phyloP scores from a whole-genome alignment of 73 alveolate genomes.

The Uronychia binucleata region DNA sequence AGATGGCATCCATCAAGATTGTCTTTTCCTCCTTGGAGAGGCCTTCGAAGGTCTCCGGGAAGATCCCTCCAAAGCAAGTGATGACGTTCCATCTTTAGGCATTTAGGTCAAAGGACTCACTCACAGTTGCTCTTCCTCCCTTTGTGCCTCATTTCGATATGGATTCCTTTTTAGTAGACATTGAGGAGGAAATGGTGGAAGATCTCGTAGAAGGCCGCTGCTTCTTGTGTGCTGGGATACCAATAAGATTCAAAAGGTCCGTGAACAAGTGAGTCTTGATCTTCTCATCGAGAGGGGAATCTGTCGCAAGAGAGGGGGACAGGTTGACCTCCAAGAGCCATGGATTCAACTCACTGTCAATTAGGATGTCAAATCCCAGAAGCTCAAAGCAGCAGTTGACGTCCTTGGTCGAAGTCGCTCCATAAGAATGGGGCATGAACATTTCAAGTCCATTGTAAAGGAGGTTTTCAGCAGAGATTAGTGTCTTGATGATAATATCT shows the following conservation, averaged over 20 bases:
- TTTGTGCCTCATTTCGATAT: neutral
- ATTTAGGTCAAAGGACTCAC: neutral
- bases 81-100: neutral
- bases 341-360: slow-evolving; percentile 58
- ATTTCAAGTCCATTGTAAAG: neutral
- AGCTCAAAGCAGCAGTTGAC: slow-evolving; percentile 57
- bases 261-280: slow-evolving; percentile 57
- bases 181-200: neutral
- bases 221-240: slow-evolving; percentile 13
- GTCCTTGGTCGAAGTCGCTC: neutral
- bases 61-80: neutral
- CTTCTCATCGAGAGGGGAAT: slow-evolving; percentile 54
- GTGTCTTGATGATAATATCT: neutral
- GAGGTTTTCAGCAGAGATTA: neutral
- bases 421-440: neutral
- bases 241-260: slow-evolving; percentile 58
- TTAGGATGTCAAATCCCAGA: slow-evolving; percentile 64
- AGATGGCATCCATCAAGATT: neutral
- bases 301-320: slow-evolving; percentile 55
- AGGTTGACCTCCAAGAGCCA: slow-evolving; percentile 69
- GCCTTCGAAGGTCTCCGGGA: neutral
- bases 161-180: neutral
- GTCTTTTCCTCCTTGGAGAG: neutral
- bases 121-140: neutral
- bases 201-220: neutral